Base-by-base conservation (phyloP, 805 yeast species). In the Metschnikowia sp. region DNA sequence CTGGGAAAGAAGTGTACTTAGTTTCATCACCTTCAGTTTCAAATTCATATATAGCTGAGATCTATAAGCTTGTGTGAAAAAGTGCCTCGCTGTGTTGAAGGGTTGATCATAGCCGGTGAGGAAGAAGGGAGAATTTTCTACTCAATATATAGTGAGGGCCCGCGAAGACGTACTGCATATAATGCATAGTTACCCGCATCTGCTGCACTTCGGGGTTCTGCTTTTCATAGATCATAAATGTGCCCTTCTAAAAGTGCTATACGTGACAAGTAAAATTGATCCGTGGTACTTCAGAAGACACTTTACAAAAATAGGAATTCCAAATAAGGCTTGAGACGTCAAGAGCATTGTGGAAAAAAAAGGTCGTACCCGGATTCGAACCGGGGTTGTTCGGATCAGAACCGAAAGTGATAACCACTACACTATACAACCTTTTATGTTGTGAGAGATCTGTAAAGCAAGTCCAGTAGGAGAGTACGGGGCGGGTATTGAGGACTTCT, bases 301-400 rank as follows among this genome's bases (percentile, higher is more conserved):
- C 10, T 4, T 10, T 6, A 26, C 4, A 38, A 37, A 37, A 37
- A 26, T 3, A 18, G 19, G 9, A 10, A 5, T 10, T 19, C 30
- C 29, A 22, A 22, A 12, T 33, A 36, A 22, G 10, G 39, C 36
- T 13, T 15, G 19, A 13, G 15, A 15, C 36, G 10, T 3, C 13
- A n/a, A 22, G 31, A 32, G 13, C 3, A 28, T 28, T 11, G 28
- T 12, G 12, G 26, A 44, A 49, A 46, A 51, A 47, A 34, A 11
- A 81, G 86, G 86, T 81, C 87, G 76, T 78, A 77, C 86, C 86
- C 86, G 86, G 86, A 81, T 81, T 82, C 86, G 87, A 82, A 82
- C 86, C 81, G 86, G 86, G 86, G 86, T 82, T 80, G 81, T 74
- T 68, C 79, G 86, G 86, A 82, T 82, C 87, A 82, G 79, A 82